Base-by-base conservation (phyloP, 2,329 filamentous ascomycete genomes). In the Thyridium curvatum region DNA sequence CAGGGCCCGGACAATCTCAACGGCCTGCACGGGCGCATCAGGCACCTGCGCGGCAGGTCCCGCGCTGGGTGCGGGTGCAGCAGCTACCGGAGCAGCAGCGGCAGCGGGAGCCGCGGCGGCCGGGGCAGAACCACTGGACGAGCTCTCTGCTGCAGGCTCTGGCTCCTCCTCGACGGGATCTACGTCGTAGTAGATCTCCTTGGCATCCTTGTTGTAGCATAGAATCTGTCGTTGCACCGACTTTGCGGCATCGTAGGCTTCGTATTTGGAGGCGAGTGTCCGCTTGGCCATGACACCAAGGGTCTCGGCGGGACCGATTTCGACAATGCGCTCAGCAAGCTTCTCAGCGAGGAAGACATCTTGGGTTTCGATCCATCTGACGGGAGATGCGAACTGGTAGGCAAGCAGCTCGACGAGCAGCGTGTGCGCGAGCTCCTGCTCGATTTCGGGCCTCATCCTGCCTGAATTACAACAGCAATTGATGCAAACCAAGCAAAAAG, bases 351-450 rank as follows among this genome's bases (percentile, higher is more conserved):
- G 85, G 58, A 98, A 93, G 54, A 98, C 93, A 91, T 98, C 93
- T 70, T 98, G 93, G 40, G 93, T 98, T 71, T 98, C 93, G 66
- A 98, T 98, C 93, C 93, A 98, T 82, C 93, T 84, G 54, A 98
- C 93, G 37, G 93, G 93, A 39, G 91, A 97, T 55, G 93, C 93
- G 66, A 98, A 98, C 64, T 98, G 93, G 69, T 97, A 98, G 72
- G 93, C 93, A 53, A 98, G 82, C 49, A 98, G 86, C 82, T 98
- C 93, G 51, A 98, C 87, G 61, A 98, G 86, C 68, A 98, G 80
- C 52, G 91, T 97, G 69, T 98, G 91, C 60, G 93, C 86, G 66
- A 98, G 86, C 75, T 98, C 93, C 71, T 98, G 93, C 82, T 98
- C 91, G 66, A 97, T 77, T 79, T 98, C 93, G 65, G 93, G 93